Percentiles rank a stretch among this genome's conserved stretches.
These are phyloP conservation scores for Colletotrichum sublineola DNA, from an alignment of 2,329 filamentous ascomycete genomes.

Conservation along the genomic window DNA sequence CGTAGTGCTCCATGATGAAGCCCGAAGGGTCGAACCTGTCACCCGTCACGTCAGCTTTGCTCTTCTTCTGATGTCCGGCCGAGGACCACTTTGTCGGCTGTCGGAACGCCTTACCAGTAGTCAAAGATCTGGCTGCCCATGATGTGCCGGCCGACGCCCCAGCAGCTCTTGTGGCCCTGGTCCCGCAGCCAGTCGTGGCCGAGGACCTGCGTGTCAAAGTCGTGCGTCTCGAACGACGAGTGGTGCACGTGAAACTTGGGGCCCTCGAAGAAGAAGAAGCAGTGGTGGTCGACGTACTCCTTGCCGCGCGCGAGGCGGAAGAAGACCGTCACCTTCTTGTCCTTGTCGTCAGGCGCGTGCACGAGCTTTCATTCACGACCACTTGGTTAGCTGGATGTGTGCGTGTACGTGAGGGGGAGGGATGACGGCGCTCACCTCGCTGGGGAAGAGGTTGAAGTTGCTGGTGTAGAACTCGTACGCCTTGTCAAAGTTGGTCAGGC, in stretches of 20 bases:
- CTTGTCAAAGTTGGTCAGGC: constrained; percentile 64
- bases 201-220: constrained; percentile 78
- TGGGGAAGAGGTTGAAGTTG: constrained; percentile 65
- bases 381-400: not conserved
- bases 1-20: constrained; percentile 78
- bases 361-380: constrained; percentile 36
- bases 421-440: constrained; percentile 54
- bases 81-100: not conserved
- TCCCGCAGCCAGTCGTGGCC: constrained; percentile 77
- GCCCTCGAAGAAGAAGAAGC: constrained; percentile 64
- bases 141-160: constrained; percentile 79
- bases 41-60: not conserved
- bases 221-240: constrained; percentile 77
- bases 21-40: constrained; percentile 70
- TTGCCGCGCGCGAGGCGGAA: constrained; percentile 59
- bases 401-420: not conserved
- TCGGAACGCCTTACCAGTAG: constrained; percentile 45
- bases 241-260: constrained; percentile 72
- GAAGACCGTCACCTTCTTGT: constrained; percentile 60
- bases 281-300: constrained; percentile 64
- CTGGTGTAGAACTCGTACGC: constrained; percentile 63
- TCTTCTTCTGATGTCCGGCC: not conserved
- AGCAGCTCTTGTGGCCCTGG: constrained; percentile 74
- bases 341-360: constrained; percentile 39
- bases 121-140: constrained; percentile 77